phyloP scores from a whole-genome alignment of 306 rosid genomes.

The Luffa acutangula region DNA sequence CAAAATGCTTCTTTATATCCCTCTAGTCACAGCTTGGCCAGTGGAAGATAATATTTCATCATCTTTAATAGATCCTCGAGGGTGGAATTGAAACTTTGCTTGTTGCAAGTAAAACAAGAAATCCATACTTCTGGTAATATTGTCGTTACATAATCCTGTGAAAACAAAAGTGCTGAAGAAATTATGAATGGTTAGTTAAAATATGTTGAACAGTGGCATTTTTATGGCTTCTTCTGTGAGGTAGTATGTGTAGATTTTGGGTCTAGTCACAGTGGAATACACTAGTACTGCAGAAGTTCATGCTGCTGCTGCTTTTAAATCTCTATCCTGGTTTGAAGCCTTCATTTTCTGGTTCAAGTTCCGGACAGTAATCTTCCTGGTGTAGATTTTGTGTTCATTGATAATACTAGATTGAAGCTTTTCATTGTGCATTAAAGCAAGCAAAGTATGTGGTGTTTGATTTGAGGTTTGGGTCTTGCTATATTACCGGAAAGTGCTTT shows the following conservation, averaged over 20 bases:
- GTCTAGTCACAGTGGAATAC: not conserved
- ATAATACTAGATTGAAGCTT: conserved; percentile 1
- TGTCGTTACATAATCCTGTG: not conserved
- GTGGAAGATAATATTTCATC: not conserved
- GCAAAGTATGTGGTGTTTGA: conserved; percentile 16
- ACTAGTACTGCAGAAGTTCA: not conserved
- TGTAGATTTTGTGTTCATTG: conserved; percentile 9
- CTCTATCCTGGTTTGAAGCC: not conserved
- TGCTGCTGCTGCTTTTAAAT: not conserved
- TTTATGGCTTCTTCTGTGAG: conserved; percentile 7
- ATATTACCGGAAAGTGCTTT: conserved; percentile 18
- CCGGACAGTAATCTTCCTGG: conserved; percentile 4
- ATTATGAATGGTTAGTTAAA: not conserved
- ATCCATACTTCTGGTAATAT: not conserved
- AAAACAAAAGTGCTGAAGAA: not conserved
- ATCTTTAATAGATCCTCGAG: not conserved
- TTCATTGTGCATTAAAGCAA: conserved; percentile 5
- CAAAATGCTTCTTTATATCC: not conserved
- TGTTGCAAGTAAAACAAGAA: not conserved
- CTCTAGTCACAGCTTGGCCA: not conserved
- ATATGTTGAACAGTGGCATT: not conserved
- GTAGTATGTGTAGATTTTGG: not conserved
- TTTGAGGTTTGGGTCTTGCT: conserved; percentile 11
- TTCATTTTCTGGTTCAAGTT: conserved; percentile 1
- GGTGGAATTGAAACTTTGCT: not conserved